Evolutionary conservation across 2,329 filamentous ascomycete species (phyloP), one percentile per base, ranked within the genome.

Genomic region (Bipolaris cookei): DNA sequence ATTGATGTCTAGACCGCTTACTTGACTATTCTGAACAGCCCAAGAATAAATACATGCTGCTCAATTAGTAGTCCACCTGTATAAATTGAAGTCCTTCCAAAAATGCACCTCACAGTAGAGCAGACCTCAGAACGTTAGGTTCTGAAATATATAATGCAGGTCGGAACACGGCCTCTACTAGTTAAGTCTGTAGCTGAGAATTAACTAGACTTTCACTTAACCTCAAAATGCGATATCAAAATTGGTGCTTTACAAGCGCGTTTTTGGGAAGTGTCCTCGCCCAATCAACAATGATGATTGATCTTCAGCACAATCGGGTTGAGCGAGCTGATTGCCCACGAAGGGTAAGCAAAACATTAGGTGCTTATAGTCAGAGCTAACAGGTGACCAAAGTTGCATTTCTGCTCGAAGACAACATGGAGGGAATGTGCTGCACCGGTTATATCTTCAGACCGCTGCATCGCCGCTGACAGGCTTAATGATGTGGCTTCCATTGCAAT

Each of bases 291-390:
- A 37, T 25, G 20, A 42, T 42, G 39, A 42, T 60, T 6, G 53
- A 13, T 44, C 28, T 60, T 21, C 10, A 60, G 46, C 50, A 60
- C 3, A 60, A 60, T 28, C 14, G n/a, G 14, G n/a, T 57, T 49
- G 4, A 53, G 38, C 20, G 50, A 34, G 39, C 34, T 39, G 34
- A 30, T 54, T 57, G 41, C 46, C 41, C 58, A 28, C 50, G 11
- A 56, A 57, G 50, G 53, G 58, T 60, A 37, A 48, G 53, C 30
- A 57, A 48, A 20, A 42, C 20, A 56, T 32, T 25, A 50, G 35
- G 35, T 41, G 50, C 30, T 18, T 8, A n/a, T 30, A 13, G 2
- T n/a, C 10, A 48, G 13, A 11, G 35, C 28, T 60, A 32, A 60
- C 39, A 3, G 42, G 25, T 13, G 30, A 20, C 13, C 35, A 0